phyloP scores from a whole-genome alignment of 345 rosid genomes.

The Passiflora organensis region DNA sequence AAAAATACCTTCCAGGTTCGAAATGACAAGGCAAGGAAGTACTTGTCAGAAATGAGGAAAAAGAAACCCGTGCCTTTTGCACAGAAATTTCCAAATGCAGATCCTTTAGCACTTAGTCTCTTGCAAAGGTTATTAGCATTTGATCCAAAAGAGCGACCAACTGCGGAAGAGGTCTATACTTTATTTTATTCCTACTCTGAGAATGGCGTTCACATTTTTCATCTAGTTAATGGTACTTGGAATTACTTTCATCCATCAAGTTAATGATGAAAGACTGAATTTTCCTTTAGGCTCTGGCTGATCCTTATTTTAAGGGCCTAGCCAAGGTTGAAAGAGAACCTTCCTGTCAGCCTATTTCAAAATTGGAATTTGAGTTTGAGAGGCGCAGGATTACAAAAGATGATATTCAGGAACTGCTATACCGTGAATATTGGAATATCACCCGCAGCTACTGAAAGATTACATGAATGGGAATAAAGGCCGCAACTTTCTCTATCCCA shows the following conservation, averaged over 20 bases:
- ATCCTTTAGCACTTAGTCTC: constrained; percentile 67
- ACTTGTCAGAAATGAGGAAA: constrained; percentile 76
- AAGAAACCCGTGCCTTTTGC: constrained; percentile 60
- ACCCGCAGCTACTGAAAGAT: constrained; percentile 93
- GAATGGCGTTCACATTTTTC: neutral
- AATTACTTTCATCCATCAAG: neutral
- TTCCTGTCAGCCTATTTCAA: constrained; percentile 78
- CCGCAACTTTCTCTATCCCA: constrained; percentile 85
- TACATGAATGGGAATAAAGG: constrained; percentile 77
- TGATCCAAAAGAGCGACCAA: constrained; percentile 93
- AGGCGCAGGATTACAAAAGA: constrained; percentile 87
- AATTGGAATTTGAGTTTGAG: constrained; percentile 96
- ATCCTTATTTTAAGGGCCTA: constrained; percentile 93
- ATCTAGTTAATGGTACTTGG: neutral
- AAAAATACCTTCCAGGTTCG: constrained; percentile 77
- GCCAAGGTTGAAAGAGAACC: constrained; percentile 92
- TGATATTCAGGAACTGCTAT: constrained; percentile 74
- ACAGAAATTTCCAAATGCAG: constrained; percentile 84
- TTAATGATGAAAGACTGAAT: constrained; percentile 2
- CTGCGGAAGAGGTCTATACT: constrained; percentile 71
- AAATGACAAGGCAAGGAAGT: constrained; percentile 90
- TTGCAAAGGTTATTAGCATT: constrained; percentile 84
- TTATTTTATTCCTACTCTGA: constrained; percentile 8
- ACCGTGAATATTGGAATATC: constrained; percentile 91
- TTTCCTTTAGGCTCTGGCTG: constrained; percentile 66